phyloP scores from a whole-genome alignment of 768 basidiomycete species.

The Sarcomyxa edulis region DNA sequence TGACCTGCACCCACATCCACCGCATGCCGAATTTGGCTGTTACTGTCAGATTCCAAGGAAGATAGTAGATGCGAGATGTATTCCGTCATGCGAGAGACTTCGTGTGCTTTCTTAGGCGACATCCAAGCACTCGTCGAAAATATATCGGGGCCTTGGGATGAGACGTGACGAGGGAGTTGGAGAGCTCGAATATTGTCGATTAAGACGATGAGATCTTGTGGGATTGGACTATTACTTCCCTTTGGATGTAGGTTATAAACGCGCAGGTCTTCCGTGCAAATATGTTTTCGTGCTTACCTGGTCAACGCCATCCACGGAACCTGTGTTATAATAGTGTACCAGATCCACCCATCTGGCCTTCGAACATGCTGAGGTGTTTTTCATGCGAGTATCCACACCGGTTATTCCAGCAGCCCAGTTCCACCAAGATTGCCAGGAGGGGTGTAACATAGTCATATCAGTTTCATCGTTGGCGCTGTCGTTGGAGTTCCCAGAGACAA shows the following conservation, averaged over 20 bases:
- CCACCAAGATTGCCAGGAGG: constrained; percentile 28
- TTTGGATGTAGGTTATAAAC: neutral
- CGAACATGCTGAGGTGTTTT: constrained; percentile 8
- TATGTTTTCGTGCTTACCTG: too few relatives aligned
- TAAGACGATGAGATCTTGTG: constrained; percentile 7
- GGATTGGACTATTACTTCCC: neutral
- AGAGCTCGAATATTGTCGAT: constrained; percentile 16
- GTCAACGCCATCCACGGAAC: too few relatives aligned
- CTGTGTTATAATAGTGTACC: constrained; percentile 2
- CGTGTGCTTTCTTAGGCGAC: constrained; percentile 75
- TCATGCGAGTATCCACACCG: too few relatives aligned
- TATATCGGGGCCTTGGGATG: neutral
- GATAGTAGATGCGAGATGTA: constrained; percentile 38
- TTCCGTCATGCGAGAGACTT: constrained; percentile 58
- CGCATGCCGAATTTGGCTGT: constrained; percentile 27
- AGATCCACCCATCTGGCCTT: constrained; percentile 15
- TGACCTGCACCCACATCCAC: constrained; percentile 78
- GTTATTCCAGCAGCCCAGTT: constrained; percentile 24
- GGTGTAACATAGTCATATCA: too few relatives aligned
- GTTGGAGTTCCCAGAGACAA: too few relatives aligned
- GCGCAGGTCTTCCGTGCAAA: too few relatives aligned
- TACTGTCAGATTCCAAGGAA: constrained; percentile 16
- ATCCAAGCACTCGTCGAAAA: constrained; percentile 34
- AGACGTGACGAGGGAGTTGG: constrained; percentile 19
- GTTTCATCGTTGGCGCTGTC: too few relatives aligned